Evolutionary conservation across 2,329 filamentous ascomycete species (phyloP), one percentile per base, ranked within the genome.

Genomic region (Alternaria sp.): DNA sequence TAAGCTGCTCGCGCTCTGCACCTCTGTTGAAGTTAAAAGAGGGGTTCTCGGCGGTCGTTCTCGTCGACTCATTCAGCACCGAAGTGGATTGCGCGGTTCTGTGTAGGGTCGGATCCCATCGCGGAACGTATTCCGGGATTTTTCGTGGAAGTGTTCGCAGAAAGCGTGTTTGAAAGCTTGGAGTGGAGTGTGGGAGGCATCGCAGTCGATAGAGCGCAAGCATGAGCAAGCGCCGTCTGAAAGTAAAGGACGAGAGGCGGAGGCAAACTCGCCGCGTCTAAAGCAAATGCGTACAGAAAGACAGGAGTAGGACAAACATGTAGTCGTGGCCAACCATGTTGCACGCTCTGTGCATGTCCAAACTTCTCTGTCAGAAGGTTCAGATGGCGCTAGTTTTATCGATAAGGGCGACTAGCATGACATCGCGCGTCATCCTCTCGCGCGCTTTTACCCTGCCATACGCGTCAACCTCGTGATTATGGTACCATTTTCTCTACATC

Each of bases 31-130:
- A 34, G 25, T 63, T 22, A 28, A 57, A 34, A 34, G 43, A 10
- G 16, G 45, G 55, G 50, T 54, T 32, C 25, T 48, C 49, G 20
- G 49, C 51, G 20, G 49, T 16, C 16, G 43, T 25, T 5, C n/a
- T 52, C 14, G 20, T 50, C 34, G 34, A 8, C 30, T 64, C 45
- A 50, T 18, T 56, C 36, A 54, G 14, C 30, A 30, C 27, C 27
- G 57, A 36, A 27, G 56, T 44, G n/a, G 52, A n/a, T 1, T 12
- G 45, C 16, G 41, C 11, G 25, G 63, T 14, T 5, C n/a, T 53
- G 43, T 72, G 62, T n/a, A 52, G 52, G 6, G 71, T 69, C 10
- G 75, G 75, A 53, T 76, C 59, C 74, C 74, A 78, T 66, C 45
- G 40, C 48, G 63, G 67, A 25, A 66, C 11, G 20, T 72, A 73